Evolutionary conservation across 2,329 filamentous ascomycete species (phyloP).

Genomic region (Cryphonectria parasitica): DNA sequence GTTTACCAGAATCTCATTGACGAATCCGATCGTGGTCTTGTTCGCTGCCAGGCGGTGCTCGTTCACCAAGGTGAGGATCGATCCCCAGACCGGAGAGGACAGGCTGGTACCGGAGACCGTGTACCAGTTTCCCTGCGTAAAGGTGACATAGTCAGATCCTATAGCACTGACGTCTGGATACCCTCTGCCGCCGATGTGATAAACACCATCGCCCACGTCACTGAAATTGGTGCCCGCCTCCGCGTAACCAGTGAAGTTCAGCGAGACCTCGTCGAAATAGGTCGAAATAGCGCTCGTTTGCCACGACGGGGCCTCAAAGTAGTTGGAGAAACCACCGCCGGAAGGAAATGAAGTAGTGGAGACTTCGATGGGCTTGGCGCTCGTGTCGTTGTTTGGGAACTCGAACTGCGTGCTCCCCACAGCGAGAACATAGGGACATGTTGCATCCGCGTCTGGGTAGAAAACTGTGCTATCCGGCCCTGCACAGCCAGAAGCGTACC

Average conservation of each 20-base stretch:
- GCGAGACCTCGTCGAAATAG: constrained; percentile 35
- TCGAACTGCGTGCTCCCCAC: constrained; percentile 43
- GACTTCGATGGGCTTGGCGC: constrained; percentile 27
- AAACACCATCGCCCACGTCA: constrained; percentile 41
- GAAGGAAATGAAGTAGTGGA: constrained; percentile 35
- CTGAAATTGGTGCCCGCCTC: constrained; percentile 43
- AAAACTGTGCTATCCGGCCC: constrained; percentile 45
- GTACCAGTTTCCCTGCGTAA: constrained; percentile 40
- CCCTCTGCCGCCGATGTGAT: constrained; percentile 49
- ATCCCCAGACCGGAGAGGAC: constrained; percentile 51
- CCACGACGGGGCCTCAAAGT: constrained; percentile 38
- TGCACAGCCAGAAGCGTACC: constrained; percentile 39
- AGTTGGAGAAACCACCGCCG: constrained; percentile 42
- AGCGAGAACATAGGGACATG: constrained; percentile 52
- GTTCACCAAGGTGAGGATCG: constrained; percentile 54
- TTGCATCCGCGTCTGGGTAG: constrained; percentile 49
- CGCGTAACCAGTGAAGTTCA: constrained; percentile 39
- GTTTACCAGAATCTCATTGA: constrained; percentile 52
- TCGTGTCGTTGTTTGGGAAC: constrained; percentile 23
- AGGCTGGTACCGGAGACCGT: constrained; percentile 56
- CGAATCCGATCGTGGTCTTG: constrained; percentile 54
- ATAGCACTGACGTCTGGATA: constrained; percentile 54
- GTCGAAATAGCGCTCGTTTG: constrained; percentile 35
- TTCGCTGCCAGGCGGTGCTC: constrained; percentile 51
- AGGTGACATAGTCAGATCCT: constrained; percentile 42